Evolutionary conservation across 371 early-diverging fungal species (phyloP).

Genomic region (Mortierella sp.): DNA sequence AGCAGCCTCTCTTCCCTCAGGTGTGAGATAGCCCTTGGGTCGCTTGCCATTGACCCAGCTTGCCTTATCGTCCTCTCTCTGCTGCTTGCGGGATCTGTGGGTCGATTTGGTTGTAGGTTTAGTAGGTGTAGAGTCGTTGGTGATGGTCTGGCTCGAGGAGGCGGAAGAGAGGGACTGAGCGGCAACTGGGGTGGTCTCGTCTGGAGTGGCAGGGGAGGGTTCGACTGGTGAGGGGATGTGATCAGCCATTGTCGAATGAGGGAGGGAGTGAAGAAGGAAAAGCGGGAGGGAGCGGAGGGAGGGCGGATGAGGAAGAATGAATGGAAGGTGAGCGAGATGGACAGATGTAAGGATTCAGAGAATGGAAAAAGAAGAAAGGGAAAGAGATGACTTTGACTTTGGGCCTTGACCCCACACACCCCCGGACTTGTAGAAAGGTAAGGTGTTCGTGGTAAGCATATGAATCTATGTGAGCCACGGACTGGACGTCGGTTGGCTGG

Average conservation of each 20-base stretch:
- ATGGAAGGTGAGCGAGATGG: background rate
- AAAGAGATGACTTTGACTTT: background rate
- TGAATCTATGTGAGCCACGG: background rate
- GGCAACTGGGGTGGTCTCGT: background rate
- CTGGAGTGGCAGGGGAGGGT: background rate
- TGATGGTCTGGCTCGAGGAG: background rate
- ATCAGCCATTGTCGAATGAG: constrained; percentile 1
- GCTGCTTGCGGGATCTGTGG: constrained; percentile 24
- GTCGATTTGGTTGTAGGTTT: background rate
- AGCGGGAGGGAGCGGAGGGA: background rate
- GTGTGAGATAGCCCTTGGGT: constrained; percentile 51
- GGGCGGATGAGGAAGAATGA: background rate
- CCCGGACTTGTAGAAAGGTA: too few relatives aligned
- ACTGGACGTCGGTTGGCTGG: constrained; percentile 6
- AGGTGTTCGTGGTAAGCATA: background rate
- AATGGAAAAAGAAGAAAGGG: background rate
- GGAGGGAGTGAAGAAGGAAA: background rate
- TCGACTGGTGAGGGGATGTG: constrained; percentile 10
- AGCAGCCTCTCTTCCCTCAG: constrained; percentile 51
- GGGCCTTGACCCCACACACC: background rate
- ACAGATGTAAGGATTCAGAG: background rate
- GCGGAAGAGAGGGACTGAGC: constrained; percentile 3
- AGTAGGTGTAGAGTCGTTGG: background rate
- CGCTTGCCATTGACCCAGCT: constrained; percentile 55
- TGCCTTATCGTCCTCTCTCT: constrained; percentile 29